Conservation (phyloP, 441 rosid species). For the Adansonia madagascariensis region DNA sequence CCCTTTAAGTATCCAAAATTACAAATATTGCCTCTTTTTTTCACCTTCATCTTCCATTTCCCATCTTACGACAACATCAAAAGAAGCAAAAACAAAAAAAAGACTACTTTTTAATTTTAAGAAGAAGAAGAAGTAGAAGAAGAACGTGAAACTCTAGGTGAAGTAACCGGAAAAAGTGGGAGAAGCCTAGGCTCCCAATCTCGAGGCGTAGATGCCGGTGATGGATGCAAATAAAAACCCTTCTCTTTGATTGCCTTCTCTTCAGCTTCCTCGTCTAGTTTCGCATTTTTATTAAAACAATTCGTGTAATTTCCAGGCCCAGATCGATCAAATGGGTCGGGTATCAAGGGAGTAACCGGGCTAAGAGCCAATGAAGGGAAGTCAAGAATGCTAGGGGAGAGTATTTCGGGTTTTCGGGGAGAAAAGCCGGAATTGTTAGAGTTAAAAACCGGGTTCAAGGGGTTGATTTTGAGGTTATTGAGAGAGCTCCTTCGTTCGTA, state of each 20-base stretch:
- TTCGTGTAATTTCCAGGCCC: constrained; percentile 41
- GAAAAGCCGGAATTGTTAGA: constrained; percentile 53
- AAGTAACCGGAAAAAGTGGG: constrained; percentile 86
- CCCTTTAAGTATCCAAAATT: constrained; percentile 44
- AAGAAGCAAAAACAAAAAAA: too few relatives aligned
- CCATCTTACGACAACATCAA: constrained; percentile 30
- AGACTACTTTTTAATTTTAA: too few relatives aligned
- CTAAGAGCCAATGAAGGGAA: constrained; percentile 80
- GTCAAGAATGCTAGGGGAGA: constrained; percentile 88
- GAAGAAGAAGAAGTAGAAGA: too few relatives aligned
- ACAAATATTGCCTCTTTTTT: constrained; percentile 38
- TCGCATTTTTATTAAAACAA: constrained; percentile 22
- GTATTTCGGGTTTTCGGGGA: constrained; percentile 72
- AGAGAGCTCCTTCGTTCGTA: constrained; percentile 83
- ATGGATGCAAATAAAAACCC: constrained; percentile 80
- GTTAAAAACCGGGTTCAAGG: constrained; percentile 58
- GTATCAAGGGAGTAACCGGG: constrained; percentile 74
- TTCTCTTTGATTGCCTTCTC: constrained; percentile 82
- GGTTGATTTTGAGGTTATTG: constrained; percentile 80
- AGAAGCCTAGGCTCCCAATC: constrained; percentile 71
- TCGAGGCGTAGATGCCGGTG: constrained; percentile 74
- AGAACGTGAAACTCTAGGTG: constrained; percentile 77
- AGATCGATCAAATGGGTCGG: constrained; percentile 78
- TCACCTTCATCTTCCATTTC: constrained; percentile 35
- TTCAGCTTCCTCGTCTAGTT: constrained; percentile 51